Percentiles rank a stretch among this genome's conserved stretches.
Evolutionary conservation across 2,329 filamentous ascomycete genomes (phyloP).

Genomic region (Cadophora sp.): DNA sequence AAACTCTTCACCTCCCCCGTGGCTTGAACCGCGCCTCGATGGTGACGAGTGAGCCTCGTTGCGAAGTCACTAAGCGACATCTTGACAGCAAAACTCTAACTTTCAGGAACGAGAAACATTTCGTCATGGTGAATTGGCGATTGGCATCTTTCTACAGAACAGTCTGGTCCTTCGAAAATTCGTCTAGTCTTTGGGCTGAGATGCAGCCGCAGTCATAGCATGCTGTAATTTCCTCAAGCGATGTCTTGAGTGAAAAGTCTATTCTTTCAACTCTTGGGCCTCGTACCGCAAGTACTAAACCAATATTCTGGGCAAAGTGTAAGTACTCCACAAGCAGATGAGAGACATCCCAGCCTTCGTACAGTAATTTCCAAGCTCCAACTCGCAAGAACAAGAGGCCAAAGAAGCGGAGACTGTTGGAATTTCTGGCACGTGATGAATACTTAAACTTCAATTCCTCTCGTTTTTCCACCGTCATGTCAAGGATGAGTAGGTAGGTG

Average conservation of each 20-base stretch:
- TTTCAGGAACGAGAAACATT: neutral
- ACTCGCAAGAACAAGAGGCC: no score
- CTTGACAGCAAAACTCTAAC: neutral
- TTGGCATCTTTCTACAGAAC: neutral
- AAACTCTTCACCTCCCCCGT: neutral
- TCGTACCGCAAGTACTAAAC: neutral
- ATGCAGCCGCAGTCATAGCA: neutral
- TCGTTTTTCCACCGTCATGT: no score
- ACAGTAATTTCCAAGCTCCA: no score
- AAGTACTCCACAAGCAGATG: neutral
- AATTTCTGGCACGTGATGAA: no score
- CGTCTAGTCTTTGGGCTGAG: neutral
- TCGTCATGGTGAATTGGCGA: neutral
- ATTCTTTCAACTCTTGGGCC: no score
- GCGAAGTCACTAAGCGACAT: neutral
- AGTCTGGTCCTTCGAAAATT: neutral
- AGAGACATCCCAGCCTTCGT: no score
- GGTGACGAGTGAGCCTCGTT: slow-evolving; percentile 3
- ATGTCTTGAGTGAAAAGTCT: neutral
- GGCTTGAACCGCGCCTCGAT: neutral
- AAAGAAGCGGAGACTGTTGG: no score
- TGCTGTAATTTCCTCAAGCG: neutral
- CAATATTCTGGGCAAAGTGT: neutral
- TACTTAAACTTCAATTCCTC: no score
- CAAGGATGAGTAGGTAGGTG: no score